Percentiles rank a stretch among this genome's conserved stretches.
Evolutionary conservation across 1,139 yeast genomes (phyloP).

Genomic region (Pichia norvegensis): DNA sequence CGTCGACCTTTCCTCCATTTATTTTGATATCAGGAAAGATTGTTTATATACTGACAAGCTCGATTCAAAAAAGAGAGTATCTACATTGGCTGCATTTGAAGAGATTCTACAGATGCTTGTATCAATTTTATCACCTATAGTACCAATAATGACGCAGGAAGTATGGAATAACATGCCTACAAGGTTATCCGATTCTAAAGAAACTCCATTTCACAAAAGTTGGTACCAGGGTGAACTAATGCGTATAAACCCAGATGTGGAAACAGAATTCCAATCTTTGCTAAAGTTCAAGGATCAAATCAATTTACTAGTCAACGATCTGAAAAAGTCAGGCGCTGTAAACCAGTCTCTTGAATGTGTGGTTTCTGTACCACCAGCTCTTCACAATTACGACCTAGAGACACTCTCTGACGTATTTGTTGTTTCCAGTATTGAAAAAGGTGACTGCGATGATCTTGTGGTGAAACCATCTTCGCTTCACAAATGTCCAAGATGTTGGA

Average conservation of each 20-base stretch:
- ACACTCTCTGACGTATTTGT: slow-evolving; percentile 50
- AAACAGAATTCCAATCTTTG: slow-evolving; percentile 34
- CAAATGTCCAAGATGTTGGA: slow-evolving; percentile 94
- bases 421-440: slow-evolving; percentile 45
- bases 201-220: slow-evolving; percentile 45
- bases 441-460: slow-evolving; percentile 16
- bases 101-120: slow-evolving; percentile 56
- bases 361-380: neutral
- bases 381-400: neutral
- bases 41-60: slow-evolving; percentile 63
- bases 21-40: slow-evolving; percentile 84
- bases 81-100: slow-evolving; percentile 64
- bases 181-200: slow-evolving; percentile 28
- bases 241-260: slow-evolving; percentile 27
- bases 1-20: slow-evolving; percentile 67
- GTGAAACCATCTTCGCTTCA: slow-evolving; percentile 19
- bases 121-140: slow-evolving; percentile 66
- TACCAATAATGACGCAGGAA: slow-evolving; percentile 82
- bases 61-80: slow-evolving; percentile 45
- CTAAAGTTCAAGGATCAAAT: slow-evolving; percentile 44
- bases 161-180: slow-evolving; percentile 59
- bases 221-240: slow-evolving; percentile 19
- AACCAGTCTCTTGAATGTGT: neutral
- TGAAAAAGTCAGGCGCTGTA: slow-evolving; percentile 12
- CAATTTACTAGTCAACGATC: slow-evolving; percentile 34